Evolutionary conservation across 768 basidiomycete species (phyloP).

Genomic region (Tubosaeta sp.): DNA sequence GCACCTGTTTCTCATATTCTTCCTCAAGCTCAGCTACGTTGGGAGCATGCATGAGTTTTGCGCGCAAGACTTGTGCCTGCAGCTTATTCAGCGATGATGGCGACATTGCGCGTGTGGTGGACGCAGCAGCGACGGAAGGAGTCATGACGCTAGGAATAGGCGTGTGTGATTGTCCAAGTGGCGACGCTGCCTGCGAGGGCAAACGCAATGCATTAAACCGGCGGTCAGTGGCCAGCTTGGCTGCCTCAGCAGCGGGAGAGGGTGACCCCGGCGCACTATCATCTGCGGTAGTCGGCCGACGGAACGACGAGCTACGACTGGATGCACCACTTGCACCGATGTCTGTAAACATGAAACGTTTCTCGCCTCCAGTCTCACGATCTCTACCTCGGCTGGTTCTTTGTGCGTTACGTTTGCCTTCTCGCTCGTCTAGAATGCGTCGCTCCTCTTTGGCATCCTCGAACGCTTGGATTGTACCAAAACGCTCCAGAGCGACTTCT

Average conservation of each 20-base stretch:
- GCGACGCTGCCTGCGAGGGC: slow-evolving; percentile 57
- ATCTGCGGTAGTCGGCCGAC: slow-evolving; percentile 66
- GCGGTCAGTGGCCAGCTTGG: slow-evolving; percentile 38
- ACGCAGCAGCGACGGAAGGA: slow-evolving; percentile 42
- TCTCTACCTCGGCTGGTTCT: slow-evolving; percentile 38
- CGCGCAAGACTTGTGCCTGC: slow-evolving; percentile 89
- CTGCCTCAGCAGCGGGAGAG: slow-evolving; percentile 27
- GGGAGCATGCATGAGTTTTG: slow-evolving; percentile 79
- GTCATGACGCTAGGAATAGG: slow-evolving; percentile 92
- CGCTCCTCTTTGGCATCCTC: slow-evolving; percentile 87
- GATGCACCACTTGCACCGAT: slow-evolving; percentile 57
- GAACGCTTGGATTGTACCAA: slow-evolving; percentile 80
- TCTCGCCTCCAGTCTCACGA: slow-evolving; percentile 39
- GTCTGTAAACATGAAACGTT: slow-evolving; percentile 68
- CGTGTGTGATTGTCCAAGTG: slow-evolving; percentile 61
- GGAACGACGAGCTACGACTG: slow-evolving; percentile 83
- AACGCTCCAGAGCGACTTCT: slow-evolving; percentile 83
- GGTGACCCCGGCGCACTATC: slow-evolving; percentile 60
- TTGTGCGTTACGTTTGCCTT: slow-evolving; percentile 44
- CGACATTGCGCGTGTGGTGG: slow-evolving; percentile 49
- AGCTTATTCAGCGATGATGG: slow-evolving; percentile 84
- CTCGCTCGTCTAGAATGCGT: slow-evolving; percentile 78
- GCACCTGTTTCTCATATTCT: slow-evolving; percentile 76
- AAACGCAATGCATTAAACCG: slow-evolving; percentile 60
- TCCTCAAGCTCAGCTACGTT: slow-evolving; percentile 74